A percentile compares a stretch with the other conserved stretches of the same genome.
Conservation (phyloP, 164 flowering plant species). For the Cinnamomum micranthum region DNA sequence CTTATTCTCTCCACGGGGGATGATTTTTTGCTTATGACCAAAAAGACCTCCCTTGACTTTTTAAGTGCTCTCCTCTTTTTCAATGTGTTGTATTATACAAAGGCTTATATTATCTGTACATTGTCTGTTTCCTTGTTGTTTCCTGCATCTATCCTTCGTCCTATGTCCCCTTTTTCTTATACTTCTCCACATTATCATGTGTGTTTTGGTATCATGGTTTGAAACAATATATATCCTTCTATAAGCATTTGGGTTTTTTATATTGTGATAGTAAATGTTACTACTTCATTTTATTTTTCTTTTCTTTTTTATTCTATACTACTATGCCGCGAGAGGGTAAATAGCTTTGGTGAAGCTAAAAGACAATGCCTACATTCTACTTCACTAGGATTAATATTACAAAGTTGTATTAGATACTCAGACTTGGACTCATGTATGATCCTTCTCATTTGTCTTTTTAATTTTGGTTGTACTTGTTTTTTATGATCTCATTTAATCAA, state of each 20-base stretch:
- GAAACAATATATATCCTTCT: not conserved
- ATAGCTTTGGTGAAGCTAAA: not conserved
- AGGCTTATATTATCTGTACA: not conserved
- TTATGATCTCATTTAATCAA: not conserved
- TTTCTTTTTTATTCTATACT: too few relatives aligned
- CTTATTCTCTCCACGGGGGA: conserved; percentile 31
- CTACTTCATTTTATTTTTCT: not conserved
- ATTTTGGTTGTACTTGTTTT: not conserved
- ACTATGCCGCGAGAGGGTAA: not conserved
- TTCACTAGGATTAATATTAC: not conserved
- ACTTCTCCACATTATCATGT: not conserved
- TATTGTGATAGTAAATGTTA: not conserved
- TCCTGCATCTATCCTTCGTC: not conserved
- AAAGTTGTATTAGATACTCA: not conserved
- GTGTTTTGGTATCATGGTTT: not conserved
- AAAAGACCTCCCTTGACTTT: conserved; percentile 26
- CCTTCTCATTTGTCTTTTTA: not conserved
- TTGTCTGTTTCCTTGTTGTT: not conserved
- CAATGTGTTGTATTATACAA: not conserved
- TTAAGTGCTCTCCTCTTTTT: conserved; percentile 22
- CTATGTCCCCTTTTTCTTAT: not conserved
- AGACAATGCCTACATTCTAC: not conserved
- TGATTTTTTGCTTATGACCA: conserved; percentile 22
- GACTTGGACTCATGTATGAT: not conserved
- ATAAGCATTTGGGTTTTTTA: not conserved